Percentiles rank a stretch among this genome's conserved stretches.
Evolutionary conservation across 129 eudicot species (phyloP).

Genomic region (Chrysanthemum seticuspe): DNA sequence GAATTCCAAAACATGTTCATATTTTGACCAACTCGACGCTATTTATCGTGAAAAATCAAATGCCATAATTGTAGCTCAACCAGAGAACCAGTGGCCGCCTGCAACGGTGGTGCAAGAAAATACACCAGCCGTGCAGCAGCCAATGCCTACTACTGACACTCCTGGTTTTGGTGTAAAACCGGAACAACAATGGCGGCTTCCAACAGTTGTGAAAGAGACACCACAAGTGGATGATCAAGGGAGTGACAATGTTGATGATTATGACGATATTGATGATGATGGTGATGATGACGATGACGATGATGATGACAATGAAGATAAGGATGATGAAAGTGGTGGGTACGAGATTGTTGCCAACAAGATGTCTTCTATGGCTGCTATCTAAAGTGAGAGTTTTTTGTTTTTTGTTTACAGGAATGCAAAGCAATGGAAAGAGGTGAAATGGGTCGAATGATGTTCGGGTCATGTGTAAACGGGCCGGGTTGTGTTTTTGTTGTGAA

Average conservation of each 20-base stretch:
- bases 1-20: conserved; percentile 52
- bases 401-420: not conserved
- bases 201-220: conserved; percentile 11
- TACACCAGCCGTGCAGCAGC: conserved; percentile 25
- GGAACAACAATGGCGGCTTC: conserved; percentile 12
- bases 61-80: conserved; percentile 54
- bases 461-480: conserved; percentile 26
- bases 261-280: conserved; percentile 42
- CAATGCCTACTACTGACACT: not conserved
- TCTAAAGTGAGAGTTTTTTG: conserved; percentile 25
- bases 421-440: conserved; percentile 8
- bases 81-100: conserved; percentile 79
- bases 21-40: conserved; percentile 51
- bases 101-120: conserved; percentile 25
- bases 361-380: conserved; percentile 46
- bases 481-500: conserved; percentile 26
- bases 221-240: conserved; percentile 34
- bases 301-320: conserved; percentile 38
- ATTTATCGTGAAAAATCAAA: conserved; percentile 37
- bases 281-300: conserved; percentile 28
- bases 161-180: conserved; percentile 1
- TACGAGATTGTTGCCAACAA: conserved; percentile 71
- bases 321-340: conserved; percentile 48
- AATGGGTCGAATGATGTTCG: not conserved
- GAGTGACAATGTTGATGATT: conserved; percentile 34